Evolutionary conservation across 495 filamentous ascomycete species (phyloP), one percentile per base, ranked within the genome.

Genomic region (Neurospora sp.): DNA sequence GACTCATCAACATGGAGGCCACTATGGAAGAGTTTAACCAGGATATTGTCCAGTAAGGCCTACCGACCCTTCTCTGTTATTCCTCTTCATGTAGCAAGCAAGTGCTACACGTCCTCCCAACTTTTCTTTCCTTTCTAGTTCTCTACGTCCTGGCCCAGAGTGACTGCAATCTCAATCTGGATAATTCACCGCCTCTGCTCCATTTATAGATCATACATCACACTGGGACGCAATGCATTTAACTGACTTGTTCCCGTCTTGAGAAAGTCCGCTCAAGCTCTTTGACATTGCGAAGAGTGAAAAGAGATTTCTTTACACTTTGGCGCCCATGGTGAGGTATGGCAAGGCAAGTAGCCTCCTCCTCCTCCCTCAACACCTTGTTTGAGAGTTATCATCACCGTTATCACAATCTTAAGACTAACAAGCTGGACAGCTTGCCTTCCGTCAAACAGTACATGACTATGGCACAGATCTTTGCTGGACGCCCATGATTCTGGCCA

Each of bases 401-500:
- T 14, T 8, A 44, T 20, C 22, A 31, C 70, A 69, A 70, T 68
- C 14, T 35, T 31, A 35, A 35, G 31, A 5, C 53, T 65, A 4
- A 65, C 53, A 31, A 18, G 42, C 18, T 10, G 31, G 18, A 12
- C 65, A 87, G 84, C 83, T 92, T 8, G 89, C 90, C 72, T 91
- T 92, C 76, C 85, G 90, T 68, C 84, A 89, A 69, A 88, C 89
- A 0, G 85, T 88, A 4, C 81, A 85, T 47, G 80, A 86, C 39
- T 90, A 89, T 77, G 85, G 85, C 41, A 86, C 87, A 18, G 90
- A 91, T 76, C 78, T 92, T 22, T 86, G 86, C 73, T 91, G 89
- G 83, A 91, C 90, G 8, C 90, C 90, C 45, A 92, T 92, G 90
- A 88, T 91, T 74, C 81, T 92, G 39, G 89, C 90, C 59, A 91